These are phyloP conservation scores for Fusarium anthophilum DNA, from an alignment of 2,329 filamentous ascomycete species.

Conservation along the genomic window DNA sequence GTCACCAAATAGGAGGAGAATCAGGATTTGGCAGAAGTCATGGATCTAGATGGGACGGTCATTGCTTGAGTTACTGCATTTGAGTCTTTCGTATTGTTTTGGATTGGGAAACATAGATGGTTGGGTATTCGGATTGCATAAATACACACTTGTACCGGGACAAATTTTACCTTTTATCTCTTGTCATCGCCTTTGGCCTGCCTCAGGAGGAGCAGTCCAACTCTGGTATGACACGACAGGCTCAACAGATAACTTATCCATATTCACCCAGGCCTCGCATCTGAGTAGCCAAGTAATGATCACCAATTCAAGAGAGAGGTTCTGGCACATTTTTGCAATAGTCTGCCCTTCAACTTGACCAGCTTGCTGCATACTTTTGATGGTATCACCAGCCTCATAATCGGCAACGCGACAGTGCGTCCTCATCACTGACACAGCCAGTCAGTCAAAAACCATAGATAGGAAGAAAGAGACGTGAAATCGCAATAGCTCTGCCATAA, in stretches of 20 bases:
- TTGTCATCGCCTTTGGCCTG: not conserved
- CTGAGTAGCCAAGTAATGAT: not conserved
- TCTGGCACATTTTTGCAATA: accelerated
- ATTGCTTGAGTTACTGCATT: not conserved
- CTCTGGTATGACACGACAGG: not conserved
- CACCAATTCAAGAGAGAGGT: accelerated
- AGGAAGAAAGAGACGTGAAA: accelerated
- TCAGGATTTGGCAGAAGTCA: too few relatives aligned
- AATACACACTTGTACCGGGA: not conserved
- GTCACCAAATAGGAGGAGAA: not conserved
- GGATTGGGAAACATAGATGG: not conserved
- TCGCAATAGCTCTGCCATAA: too few relatives aligned
- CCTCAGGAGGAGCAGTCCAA: not conserved
- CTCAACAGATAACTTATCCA: not conserved
- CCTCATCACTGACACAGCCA: too few relatives aligned
- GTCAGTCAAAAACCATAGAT: too few relatives aligned
- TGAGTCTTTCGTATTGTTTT: not conserved
- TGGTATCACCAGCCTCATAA: too few relatives aligned
- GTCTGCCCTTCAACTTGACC: not conserved
- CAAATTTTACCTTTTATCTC: accelerated
- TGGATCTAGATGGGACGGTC: not conserved
- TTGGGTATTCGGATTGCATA: not conserved
- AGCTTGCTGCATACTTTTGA: too few relatives aligned
- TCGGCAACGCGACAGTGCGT: not conserved
- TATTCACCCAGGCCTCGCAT: accelerated